Evolutionary conservation across 208 protist species (phyloP), one percentile per base, ranked within the genome.

Genomic region (Acanthamoeba polyphaga): DNA sequence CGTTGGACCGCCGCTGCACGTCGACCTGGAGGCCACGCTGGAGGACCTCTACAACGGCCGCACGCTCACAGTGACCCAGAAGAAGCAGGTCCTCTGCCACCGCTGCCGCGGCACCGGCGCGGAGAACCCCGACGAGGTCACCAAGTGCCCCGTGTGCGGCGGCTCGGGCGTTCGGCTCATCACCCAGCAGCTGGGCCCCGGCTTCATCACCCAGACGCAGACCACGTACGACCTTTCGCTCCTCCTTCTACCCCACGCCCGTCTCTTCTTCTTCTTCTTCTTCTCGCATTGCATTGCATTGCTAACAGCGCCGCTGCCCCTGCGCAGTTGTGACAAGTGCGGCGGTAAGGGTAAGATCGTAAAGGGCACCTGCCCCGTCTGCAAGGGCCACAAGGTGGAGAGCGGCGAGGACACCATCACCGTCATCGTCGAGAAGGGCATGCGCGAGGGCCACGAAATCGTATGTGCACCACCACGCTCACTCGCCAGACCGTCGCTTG

Each of bases 311-410:
- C 78, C 89, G 38, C 10, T 66, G 46, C 32, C 92, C 12, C 29
- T 62, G 7, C 78, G 2, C 76, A 96, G 95, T n/a, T 99, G 99
- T 87, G 96, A 98, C 22, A 89, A 96, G 92, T 99, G 99, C 95
- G 94, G 97, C 27, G 98, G 98, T 34, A 97, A 96, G 3, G 98
- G 98, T 43, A 97, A 98, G 82, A 96, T 96, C n/a, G 96, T 97
- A 24, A 97, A 96, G 94, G 95, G 97, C 68, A 96, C 95, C 84
- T 99, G 98, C 95, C 95, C 96, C 13, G 95, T 94, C 9, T 99
- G 98, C 96, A 60, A 97, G 3, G 98, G 98, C 62, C 95, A 96
- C 29, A 97, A 98, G 60, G 98, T 99, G 3, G 89, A 92, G 24
- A 95, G 51, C 46, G 96, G 95, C 29, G 96, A 96, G 70, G 95